These are phyloP conservation scores for Botrytis cinerea DNA, from an alignment of 2,329 filamentous ascomycete species.

Conservation along the genomic window DNA sequence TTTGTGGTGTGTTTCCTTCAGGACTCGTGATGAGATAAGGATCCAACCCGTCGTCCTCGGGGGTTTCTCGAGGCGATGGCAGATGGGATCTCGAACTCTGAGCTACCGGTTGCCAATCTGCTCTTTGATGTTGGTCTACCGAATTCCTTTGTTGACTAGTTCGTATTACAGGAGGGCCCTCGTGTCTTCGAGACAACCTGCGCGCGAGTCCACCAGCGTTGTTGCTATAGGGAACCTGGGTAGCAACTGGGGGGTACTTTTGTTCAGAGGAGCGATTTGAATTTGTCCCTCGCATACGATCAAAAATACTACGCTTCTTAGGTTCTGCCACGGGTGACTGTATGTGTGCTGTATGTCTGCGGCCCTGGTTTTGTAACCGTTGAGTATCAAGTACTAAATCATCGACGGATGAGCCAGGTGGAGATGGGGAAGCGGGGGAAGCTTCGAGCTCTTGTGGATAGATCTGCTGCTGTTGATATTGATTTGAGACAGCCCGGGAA, in stretches of 20 bases:
- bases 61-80: constrained; percentile 39
- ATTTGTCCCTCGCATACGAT: constrained; percentile 37
- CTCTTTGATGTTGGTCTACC: constrained; percentile 46
- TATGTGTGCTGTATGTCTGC: constrained; percentile 24
- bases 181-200: constrained; percentile 58
- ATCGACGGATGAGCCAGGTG: constrained; percentile 34
- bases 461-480: constrained; percentile 35
- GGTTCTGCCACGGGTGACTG: constrained; percentile 32
- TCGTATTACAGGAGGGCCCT: constrained; percentile 48
- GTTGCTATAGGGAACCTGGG: constrained; percentile 45
- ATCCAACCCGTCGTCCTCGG: constrained; percentile 38
- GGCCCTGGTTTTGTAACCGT: constrained; percentile 31
- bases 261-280: constrained; percentile 35
- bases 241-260: constrained; percentile 27
- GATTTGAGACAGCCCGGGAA: constrained; percentile 32
- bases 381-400: constrained; percentile 35
- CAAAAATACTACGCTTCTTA: constrained; percentile 41
- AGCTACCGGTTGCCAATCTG: constrained; percentile 42
- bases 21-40: constrained; percentile 38
- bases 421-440: constrained; percentile 27
- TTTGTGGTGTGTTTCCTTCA: constrained; percentile 30
- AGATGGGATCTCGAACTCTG: constrained; percentile 36
- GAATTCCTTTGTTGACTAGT: constrained; percentile 45
- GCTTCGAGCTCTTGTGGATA: constrained; percentile 32
- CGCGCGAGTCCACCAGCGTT: constrained; percentile 53